Evolutionary conservation across 805 yeast genomes (phyloP).

Genomic region (Pichia ethanolica): DNA sequence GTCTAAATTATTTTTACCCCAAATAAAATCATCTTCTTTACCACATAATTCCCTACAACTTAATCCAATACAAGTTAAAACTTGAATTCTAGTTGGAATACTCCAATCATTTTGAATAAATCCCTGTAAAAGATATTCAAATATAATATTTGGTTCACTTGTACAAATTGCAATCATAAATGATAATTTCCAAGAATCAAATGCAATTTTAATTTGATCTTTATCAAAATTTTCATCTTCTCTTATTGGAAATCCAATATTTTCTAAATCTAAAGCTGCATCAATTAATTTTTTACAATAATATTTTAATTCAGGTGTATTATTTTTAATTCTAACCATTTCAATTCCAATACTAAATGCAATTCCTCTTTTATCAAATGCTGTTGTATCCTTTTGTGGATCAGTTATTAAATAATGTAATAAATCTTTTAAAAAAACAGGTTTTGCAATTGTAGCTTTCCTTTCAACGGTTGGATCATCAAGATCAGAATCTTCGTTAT

Average conservation of each 20-base stretch:
- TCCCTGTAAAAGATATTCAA: slow-evolving; percentile 39
- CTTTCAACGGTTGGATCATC: slow-evolving; percentile 34
- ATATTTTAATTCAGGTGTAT: slow-evolving; percentile 53
- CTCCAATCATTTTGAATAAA: slow-evolving; percentile 72
- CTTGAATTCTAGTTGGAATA: slow-evolving; percentile 63
- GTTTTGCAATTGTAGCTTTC: slow-evolving; percentile 34
- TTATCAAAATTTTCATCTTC: neutral
- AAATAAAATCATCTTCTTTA: slow-evolving; percentile 41
- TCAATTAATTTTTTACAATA: slow-evolving; percentile 50
- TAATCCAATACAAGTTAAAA: slow-evolving; percentile 61
- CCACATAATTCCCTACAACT: slow-evolving; percentile 67
- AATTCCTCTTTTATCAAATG: slow-evolving; percentile 39
- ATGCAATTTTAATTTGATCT: slow-evolving; percentile 39
- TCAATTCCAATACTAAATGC: slow-evolving; percentile 50
- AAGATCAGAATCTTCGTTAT: slow-evolving; percentile 43
- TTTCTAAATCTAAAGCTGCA: slow-evolving; percentile 44
- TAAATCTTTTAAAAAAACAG: slow-evolving; percentile 70
- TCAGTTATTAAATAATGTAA: slow-evolving; percentile 46
- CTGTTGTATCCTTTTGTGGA: slow-evolving; percentile 35
- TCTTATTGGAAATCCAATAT: slow-evolving; percentile 22
- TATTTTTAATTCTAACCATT: slow-evolving; percentile 59
- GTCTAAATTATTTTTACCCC: slow-evolving; percentile 28
- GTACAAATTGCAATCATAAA: slow-evolving; percentile 59
- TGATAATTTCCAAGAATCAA: slow-evolving; percentile 59
- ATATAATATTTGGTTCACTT: slow-evolving; percentile 34